Conservation (phyloP, 192 early-diverging fungal genomes). For the Pecoramyces ruminantium region DNA sequence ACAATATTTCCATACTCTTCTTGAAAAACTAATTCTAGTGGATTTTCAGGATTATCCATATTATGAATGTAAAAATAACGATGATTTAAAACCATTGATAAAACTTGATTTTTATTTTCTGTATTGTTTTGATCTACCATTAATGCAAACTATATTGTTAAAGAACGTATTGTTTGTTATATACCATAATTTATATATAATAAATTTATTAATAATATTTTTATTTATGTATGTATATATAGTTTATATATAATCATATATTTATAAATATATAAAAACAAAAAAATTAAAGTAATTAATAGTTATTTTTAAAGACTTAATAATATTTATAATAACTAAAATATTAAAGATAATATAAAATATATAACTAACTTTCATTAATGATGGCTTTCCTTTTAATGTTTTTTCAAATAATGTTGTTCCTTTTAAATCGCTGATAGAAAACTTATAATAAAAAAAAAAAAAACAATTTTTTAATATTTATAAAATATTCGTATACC, state of each 20-base stretch:
- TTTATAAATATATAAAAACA: too few relatives aligned
- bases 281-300: too few relatives aligned
- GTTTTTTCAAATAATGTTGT: slow-evolving; percentile 24
- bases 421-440: slow-evolving; percentile 22
- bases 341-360: too few relatives aligned
- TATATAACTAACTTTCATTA: slow-evolving; percentile 16
- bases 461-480: too few relatives aligned
- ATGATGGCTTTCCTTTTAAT: slow-evolving; percentile 22
- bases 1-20: slow-evolving; percentile 23
- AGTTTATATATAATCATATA: too few relatives aligned
- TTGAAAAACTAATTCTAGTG: slow-evolving; percentile 30
- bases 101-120: slow-evolving; percentile 14
- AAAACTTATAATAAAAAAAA: slow-evolving; percentile 12
- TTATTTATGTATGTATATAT: too few relatives aligned
- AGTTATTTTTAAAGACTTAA: too few relatives aligned
- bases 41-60: slow-evolving; percentile 13
- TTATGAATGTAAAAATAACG: slow-evolving; percentile 23
- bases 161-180: too few relatives aligned
- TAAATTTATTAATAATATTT: neutral
- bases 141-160: neutral
- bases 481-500: too few relatives aligned
- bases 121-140: slow-evolving; percentile 9
- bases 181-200: neutral
- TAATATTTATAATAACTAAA: too few relatives aligned
- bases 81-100: slow-evolving; percentile 17